Percentiles rank a stretch among this genome's conserved stretches.
Conservation (phyloP, 345 rosid genomes). For the Eucalyptus polyanthemos region DNA sequence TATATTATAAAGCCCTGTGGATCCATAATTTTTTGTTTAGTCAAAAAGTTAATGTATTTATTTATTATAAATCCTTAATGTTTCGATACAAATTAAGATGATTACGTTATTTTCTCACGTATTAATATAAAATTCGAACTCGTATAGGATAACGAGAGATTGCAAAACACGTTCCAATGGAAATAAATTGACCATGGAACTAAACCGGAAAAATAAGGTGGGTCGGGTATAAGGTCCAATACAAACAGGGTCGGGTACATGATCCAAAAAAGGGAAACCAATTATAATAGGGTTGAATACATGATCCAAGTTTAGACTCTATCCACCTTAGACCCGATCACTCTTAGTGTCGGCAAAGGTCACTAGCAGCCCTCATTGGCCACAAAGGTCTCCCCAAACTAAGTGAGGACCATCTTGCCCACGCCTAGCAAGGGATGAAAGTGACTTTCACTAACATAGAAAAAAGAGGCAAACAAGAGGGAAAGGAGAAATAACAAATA, state of each 20-base stretch:
- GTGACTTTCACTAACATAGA: rapidly evolving
- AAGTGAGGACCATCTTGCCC: not conserved
- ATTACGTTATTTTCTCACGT: too few relatives aligned
- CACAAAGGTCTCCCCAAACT: not conserved
- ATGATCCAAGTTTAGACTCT: rapidly evolving
- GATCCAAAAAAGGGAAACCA: too few relatives aligned
- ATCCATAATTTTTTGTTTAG: rapidly evolving
- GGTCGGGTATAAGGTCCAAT: rapidly evolving
- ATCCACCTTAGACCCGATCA: rapidly evolving
- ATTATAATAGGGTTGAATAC: too few relatives aligned
- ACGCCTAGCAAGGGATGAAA: too few relatives aligned
- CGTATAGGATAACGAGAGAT: rapidly evolving
- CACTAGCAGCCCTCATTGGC: not conserved
- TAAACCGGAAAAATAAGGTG: rapidly evolving
- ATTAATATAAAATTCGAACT: too few relatives aligned
- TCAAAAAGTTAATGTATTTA: too few relatives aligned
- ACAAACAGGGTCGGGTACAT: too few relatives aligned
- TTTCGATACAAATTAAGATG: too few relatives aligned
- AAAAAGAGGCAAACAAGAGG: too few relatives aligned
- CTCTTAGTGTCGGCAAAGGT: not conserved
- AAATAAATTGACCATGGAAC: rapidly evolving
- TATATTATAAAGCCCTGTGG: too few relatives aligned
- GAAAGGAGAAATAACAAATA: too few relatives aligned
- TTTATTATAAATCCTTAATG: too few relatives aligned
- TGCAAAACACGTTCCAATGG: rapidly evolving